Evolutionary conservation across 768 basidiomycete genomes (phyloP).

Genomic region (Pleurotus tuber-regium): DNA sequence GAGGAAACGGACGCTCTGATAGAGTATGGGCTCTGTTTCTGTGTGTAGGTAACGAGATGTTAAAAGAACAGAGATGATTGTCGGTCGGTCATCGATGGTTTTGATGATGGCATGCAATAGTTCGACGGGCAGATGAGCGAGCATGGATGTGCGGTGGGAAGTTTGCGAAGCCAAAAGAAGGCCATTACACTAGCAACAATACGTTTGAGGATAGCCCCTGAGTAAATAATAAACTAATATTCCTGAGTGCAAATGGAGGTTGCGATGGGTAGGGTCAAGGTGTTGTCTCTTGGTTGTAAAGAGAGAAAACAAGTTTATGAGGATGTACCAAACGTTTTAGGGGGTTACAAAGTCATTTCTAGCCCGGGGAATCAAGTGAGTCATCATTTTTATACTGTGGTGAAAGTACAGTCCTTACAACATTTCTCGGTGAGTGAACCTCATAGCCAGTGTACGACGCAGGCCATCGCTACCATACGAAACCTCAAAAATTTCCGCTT

Average conservation of each 20-base stretch:
- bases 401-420: background rate
- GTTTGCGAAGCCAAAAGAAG: background rate
- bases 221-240: background rate
- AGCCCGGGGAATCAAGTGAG: no score
- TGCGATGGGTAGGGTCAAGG: background rate
- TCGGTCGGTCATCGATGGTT: background rate
- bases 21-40: background rate
- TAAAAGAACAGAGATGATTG: background rate
- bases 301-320: background rate
- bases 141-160: background rate
- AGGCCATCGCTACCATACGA: background rate
- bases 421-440: background rate
- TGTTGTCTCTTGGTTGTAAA: background rate
- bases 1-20: background rate
- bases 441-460: background rate
- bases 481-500: no score
- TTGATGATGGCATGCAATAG: background rate
- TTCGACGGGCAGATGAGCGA: background rate
- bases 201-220: background rate
- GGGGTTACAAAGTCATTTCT: no score
- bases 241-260: no score
- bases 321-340: no score
- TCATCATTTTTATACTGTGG: no score
- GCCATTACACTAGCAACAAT: background rate
- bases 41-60: background rate